Conservation (phyloP, 768 basidiomycete genomes). For the Leccinum subgranulosum region DNA sequence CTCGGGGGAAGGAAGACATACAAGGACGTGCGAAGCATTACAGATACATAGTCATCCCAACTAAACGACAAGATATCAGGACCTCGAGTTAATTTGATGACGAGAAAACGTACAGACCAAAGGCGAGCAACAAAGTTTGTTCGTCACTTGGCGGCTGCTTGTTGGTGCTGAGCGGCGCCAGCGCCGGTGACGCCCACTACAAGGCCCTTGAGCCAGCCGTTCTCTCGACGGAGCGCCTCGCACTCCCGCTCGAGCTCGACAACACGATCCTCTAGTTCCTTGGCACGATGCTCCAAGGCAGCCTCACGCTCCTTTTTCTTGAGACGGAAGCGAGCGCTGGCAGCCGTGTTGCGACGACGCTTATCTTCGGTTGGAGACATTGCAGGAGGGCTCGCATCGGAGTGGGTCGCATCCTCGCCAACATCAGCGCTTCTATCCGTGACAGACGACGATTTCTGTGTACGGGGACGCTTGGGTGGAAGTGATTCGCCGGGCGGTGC, state of each 20-base stretch:
- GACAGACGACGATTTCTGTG: constrained; percentile 47
- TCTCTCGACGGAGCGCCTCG: constrained; percentile 83
- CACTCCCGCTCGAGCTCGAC: constrained; percentile 87
- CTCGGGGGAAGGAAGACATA: neutral
- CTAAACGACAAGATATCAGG: constrained; percentile 1
- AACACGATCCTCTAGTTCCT: constrained; percentile 79
- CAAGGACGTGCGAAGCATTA: neutral
- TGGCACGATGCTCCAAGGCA: constrained; percentile 79
- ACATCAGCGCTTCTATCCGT: constrained; percentile 8
- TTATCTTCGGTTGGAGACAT: constrained; percentile 78
- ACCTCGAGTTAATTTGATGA: neutral
- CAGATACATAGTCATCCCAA: neutral
- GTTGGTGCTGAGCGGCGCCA: constrained; percentile 37
- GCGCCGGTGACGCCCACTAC: constrained; percentile 86
- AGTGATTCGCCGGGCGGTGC: constrained; percentile 17
- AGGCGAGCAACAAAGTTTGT: neutral
- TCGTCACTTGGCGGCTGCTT: constrained; percentile 18
- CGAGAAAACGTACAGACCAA: constrained; percentile 1
- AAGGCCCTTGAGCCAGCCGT: constrained; percentile 88
- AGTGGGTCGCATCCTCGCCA: constrained; percentile 21
- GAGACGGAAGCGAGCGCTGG: constrained; percentile 87
- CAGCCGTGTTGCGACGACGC: constrained; percentile 89
- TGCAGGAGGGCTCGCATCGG: constrained; percentile 15
- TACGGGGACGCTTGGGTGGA: constrained; percentile 51
- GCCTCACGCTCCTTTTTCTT: constrained; percentile 97